Evolutionary conservation across 108 stramenopile species (phyloP).

Genomic region (Nitzschia sp.): DNA sequence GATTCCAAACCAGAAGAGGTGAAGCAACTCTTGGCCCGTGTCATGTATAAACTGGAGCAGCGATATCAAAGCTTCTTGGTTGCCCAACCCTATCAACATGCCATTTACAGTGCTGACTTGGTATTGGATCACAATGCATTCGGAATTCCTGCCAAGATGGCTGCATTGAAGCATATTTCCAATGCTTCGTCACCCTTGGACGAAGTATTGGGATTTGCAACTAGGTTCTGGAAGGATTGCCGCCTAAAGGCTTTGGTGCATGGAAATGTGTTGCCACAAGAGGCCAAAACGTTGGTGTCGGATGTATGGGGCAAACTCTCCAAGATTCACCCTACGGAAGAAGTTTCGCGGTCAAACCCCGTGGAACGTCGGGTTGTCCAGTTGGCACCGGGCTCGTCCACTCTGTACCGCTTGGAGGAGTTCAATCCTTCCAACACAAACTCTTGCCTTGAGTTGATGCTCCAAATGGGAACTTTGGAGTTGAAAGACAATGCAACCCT

Average conservation of each 20-base stretch:
- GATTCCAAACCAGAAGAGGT: neutral
- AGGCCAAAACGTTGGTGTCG: constrained; percentile 45
- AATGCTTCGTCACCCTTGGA: neutral
- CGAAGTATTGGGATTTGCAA: constrained; percentile 46
- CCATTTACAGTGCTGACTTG: constrained; percentile 50
- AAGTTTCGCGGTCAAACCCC: neutral
- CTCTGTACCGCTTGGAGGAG: constrained; percentile 42
- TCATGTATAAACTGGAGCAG: constrained; percentile 51
- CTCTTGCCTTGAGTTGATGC: constrained; percentile 32
- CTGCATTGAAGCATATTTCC: constrained; percentile 31
- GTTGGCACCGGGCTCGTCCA: constrained; percentile 21
- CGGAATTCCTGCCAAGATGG: constrained; percentile 48
- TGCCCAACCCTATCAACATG: constrained; percentile 69
- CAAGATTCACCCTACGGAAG: neutral
- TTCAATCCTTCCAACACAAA: constrained; percentile 60
- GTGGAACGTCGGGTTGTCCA: constrained; percentile 53
- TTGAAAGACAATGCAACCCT: constrained; percentile 41
- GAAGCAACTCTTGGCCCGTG: constrained; percentile 52
- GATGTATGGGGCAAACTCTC: constrained; percentile 23
- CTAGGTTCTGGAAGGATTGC: constrained; percentile 40
- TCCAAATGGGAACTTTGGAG: constrained; percentile 45
- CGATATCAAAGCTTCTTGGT: constrained; percentile 54
- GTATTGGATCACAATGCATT: constrained; percentile 52
- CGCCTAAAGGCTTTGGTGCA: constrained; percentile 64
- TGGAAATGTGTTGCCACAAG: constrained; percentile 61